phyloP scores from a whole-genome alignment of 805 yeast genomes.

The Myxozyma udenii region DNA sequence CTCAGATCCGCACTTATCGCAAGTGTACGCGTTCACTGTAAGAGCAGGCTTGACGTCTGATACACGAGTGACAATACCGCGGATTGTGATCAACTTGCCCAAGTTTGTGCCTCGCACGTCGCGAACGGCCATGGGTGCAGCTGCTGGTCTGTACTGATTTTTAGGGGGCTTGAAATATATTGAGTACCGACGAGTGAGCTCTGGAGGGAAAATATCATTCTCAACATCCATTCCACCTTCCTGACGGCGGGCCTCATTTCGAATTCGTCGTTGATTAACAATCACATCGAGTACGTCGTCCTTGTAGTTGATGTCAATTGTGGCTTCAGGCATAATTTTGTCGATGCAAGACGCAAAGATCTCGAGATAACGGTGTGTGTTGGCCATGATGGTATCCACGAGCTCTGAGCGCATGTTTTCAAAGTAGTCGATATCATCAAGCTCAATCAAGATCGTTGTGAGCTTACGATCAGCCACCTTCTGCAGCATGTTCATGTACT shows the following conservation, averaged over 20 bases:
- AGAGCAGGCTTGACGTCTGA: conserved; percentile 95
- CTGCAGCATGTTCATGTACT: conserved; percentile 73
- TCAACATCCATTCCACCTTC: conserved; percentile 61
- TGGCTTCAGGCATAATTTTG: conserved; percentile 81
- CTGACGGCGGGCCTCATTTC: conserved; percentile 69
- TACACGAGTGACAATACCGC: conserved; percentile 93
- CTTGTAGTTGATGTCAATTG: conserved; percentile 68
- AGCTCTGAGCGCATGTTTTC: conserved; percentile 49
- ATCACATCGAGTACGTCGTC: conserved; percentile 94
- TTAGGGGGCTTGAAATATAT: conserved; percentile 78
- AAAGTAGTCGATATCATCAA: conserved; percentile 77
- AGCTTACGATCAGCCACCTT: conserved; percentile 79
- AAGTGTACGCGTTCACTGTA: conserved; percentile 88
- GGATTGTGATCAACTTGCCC: conserved; percentile 82
- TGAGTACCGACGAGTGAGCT: conserved; percentile 79
- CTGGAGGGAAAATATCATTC: conserved; percentile 68
- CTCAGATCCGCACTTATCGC: conserved; percentile 96
- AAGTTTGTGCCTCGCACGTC: conserved; percentile 78
- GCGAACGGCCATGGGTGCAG: conserved; percentile 77
- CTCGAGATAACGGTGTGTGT: conserved; percentile 77
- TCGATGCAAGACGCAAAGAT: conserved; percentile 74
- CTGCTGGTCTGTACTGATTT: conserved; percentile 38
- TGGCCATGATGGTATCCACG: conserved; percentile 60
- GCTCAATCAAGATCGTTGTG: conserved; percentile 64
- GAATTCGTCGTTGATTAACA: conserved; percentile 79